phyloP scores from a whole-genome alignment of 164 flowering plant species.

The Vitis cinerea region DNA sequence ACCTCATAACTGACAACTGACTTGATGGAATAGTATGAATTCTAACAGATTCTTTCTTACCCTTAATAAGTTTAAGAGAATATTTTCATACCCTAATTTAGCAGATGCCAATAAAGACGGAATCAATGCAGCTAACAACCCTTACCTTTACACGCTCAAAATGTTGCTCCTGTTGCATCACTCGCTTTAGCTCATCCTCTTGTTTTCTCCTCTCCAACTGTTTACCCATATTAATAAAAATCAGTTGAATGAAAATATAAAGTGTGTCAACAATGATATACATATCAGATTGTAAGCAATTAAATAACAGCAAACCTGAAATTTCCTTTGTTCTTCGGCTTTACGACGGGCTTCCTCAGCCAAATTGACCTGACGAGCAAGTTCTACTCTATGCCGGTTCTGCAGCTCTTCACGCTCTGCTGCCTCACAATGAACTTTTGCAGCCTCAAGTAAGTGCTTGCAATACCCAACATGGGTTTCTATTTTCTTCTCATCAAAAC shows the following conservation, averaged over 20 bases:
- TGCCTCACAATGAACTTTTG: slow-evolving; percentile 87
- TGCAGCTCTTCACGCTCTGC: slow-evolving; percentile 93
- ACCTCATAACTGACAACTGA: too few relatives aligned
- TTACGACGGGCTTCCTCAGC: slow-evolving; percentile 94
- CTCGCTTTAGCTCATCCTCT: slow-evolving; percentile 83
- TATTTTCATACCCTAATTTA: not conserved
- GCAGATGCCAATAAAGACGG: not conserved
- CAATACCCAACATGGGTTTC: slow-evolving; percentile 95
- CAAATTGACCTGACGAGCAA: slow-evolving; percentile 77
- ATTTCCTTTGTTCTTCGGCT: slow-evolving; percentile 88
- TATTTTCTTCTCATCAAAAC: slow-evolving; percentile 96
- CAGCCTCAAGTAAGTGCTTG: slow-evolving; percentile 87
- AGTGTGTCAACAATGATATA: too few relatives aligned
- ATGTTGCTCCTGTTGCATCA: slow-evolving; percentile 79
- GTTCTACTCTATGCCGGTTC: slow-evolving; percentile 73
- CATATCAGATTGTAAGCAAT: not conserved
- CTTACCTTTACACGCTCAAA: slow-evolving; percentile 81
- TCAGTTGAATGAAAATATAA: not conserved
- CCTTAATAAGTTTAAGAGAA: too few relatives aligned
- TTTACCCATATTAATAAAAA: slow-evolving; percentile 6
- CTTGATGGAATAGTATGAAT: not conserved
- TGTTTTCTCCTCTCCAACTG: slow-evolving; percentile 92
- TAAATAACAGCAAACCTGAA: slow-evolving; percentile 47
- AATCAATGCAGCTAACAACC: not conserved
- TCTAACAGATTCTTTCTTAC: not conserved